These are phyloP conservation scores for Saccharomyces pastorianus DNA, from an alignment of 1,139 yeast species.

Conservation along the genomic window DNA sequence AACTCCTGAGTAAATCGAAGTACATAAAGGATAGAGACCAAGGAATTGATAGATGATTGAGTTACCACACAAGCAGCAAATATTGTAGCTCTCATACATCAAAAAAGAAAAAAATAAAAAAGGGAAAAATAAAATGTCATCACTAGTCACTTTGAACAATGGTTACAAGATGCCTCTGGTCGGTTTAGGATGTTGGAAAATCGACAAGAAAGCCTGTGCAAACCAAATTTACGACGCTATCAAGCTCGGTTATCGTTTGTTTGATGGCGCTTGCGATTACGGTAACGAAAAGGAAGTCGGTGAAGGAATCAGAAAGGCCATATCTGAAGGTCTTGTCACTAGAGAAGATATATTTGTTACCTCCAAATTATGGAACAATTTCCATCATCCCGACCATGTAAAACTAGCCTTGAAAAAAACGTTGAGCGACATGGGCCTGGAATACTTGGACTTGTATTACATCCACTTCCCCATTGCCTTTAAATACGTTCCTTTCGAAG, in stretches of 20 bases:
- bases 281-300: conserved; percentile 75
- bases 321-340: conserved; percentile 57
- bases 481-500: conserved; percentile 63
- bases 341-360: conserved; percentile 70
- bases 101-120: too few species aligned
- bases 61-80: too few species aligned
- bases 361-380: conserved; percentile 75
- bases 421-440: conserved; percentile 54
- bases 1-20: neutral
- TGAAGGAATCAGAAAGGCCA: conserved; percentile 54
- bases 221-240: conserved; percentile 58
- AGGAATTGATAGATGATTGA: neutral
- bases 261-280: conserved; percentile 73
- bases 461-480: conserved; percentile 78
- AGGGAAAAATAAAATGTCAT: conserved; percentile 13
- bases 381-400: conserved; percentile 51
- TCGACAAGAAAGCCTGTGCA: conserved; percentile 48
- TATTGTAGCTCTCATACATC: too few species aligned
- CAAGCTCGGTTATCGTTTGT: conserved; percentile 62
- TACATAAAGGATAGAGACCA: neutral
- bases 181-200: conserved; percentile 66
- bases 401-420: conserved; percentile 52
- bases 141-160: conserved; percentile 44
- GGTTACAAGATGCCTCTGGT: conserved; percentile 56
- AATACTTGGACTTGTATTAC: conserved; percentile 64